Conservation (phyloP, 371 early-diverging fungal genomes). For the Mortierella sp. region DNA sequence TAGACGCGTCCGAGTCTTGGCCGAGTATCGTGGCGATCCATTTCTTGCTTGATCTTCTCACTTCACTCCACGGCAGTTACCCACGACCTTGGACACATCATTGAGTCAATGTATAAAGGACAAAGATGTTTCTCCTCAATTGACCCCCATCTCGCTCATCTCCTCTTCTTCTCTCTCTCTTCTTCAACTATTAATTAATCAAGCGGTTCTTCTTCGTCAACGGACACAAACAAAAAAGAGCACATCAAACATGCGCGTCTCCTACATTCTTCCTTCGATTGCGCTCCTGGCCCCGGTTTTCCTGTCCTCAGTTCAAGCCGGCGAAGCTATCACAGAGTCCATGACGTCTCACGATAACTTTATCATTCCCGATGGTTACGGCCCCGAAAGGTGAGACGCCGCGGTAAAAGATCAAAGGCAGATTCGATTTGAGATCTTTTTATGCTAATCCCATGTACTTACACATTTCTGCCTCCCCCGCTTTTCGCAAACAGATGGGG, state of each 20-base stretch:
- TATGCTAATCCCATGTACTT: neutral
- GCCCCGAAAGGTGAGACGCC: conserved; percentile 29
- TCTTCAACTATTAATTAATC: neutral
- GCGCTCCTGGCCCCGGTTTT: conserved; percentile 19
- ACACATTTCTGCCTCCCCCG: neutral
- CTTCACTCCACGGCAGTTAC: neutral
- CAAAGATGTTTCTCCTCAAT: neutral
- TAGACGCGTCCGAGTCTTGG: conserved; percentile 6
- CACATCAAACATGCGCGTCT: conserved; percentile 6
- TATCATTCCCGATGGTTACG: conserved; percentile 38
- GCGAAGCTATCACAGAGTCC: conserved; percentile 18
- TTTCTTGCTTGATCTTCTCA: neutral
- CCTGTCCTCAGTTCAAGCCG: conserved; percentile 12
- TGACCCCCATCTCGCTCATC: neutral
- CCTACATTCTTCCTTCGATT: neutral
- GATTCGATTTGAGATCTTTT: neutral
- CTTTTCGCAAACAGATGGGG: conserved; percentile 24
- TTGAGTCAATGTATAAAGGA: neutral
- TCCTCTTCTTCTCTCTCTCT: neutral
- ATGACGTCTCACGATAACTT: conserved; percentile 34
- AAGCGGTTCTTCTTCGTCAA: neutral
- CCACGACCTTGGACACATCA: neutral
- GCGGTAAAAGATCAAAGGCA: neutral
- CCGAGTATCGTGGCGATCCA: neutral
- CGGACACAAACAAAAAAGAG: neutral